Percentiles rank a stretch among this genome's conserved stretches.
Conservation (phyloP, 2,329 filamentous ascomycete species). For the Aspergillus transmontanensis region DNA sequence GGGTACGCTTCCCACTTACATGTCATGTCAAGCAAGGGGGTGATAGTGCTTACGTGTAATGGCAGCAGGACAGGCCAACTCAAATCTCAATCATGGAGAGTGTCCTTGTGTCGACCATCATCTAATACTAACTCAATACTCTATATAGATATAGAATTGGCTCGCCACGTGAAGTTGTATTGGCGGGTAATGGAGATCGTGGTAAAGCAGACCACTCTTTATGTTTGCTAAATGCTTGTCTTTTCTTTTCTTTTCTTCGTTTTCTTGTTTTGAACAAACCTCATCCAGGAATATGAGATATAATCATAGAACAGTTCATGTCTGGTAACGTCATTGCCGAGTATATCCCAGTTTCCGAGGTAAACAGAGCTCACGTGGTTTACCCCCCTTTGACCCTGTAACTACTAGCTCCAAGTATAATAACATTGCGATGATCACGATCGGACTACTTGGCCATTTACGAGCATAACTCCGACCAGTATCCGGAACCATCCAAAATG, state of each 20-base stretch:
- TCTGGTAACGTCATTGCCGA: neutral
- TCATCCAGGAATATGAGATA: neutral
- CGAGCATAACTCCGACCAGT: neutral
- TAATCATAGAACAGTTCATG: neutral
- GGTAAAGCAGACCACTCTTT: neutral
- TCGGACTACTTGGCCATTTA: neutral
- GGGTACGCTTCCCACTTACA: neutral
- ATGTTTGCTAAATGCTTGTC: neutral
- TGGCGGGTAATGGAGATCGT: too few relatives aligned
- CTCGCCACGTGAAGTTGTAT: neutral
- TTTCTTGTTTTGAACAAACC: neutral
- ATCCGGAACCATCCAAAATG: conserved; percentile 21
- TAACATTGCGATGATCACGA: neutral
- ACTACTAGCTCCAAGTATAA: neutral
- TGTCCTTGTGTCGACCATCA: neutral
- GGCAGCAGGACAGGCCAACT: neutral
- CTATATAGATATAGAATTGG: neutral
- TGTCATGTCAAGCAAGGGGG: neutral
- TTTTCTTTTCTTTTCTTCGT: neutral
- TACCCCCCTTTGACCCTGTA: neutral
- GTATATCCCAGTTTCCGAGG: neutral
- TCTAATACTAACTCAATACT: neutral
- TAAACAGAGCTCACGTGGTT: neutral
- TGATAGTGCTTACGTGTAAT: neutral
- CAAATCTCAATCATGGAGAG: neutral